A percentile compares a stretch with the other conserved stretches of the same genome.
phyloP scores from a whole-genome alignment of 768 basidiomycete genomes.

The Mycena sanguinolenta region DNA sequence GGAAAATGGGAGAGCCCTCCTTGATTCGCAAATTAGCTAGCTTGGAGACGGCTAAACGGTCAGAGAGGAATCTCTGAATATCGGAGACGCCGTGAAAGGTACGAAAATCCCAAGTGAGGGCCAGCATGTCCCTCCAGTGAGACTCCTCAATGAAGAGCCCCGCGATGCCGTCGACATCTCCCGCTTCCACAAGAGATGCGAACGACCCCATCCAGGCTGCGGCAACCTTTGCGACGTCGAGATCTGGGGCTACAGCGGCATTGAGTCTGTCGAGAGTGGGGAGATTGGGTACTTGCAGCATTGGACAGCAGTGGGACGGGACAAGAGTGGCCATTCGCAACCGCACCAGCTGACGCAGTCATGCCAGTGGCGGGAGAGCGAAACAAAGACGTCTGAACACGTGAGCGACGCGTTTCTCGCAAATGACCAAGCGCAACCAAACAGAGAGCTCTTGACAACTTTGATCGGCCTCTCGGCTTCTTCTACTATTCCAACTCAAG shows the following conservation, averaged over 20 bases:
- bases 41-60: conserved; percentile 53
- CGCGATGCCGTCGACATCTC: conserved; percentile 47
- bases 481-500: too few species aligned
- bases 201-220: conserved; percentile 47
- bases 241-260: conserved; percentile 35
- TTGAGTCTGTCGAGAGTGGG: conserved; percentile 46
- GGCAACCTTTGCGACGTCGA: conserved; percentile 41
- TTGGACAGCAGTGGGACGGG: neutral
- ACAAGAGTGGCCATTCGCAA: neutral
- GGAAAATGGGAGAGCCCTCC: conserved; percentile 28
- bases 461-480: too few species aligned
- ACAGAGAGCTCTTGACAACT: too few species aligned
- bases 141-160: conserved; percentile 52
- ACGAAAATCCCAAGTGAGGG: conserved; percentile 74
- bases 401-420: too few species aligned
- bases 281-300: conserved; percentile 27
- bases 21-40: conserved; percentile 41
- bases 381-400: too few species aligned
- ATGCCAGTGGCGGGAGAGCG: too few species aligned
- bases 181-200: conserved; percentile 25
- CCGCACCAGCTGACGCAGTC: too few species aligned
- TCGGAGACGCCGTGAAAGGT: conserved; percentile 61
- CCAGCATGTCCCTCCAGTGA: conserved; percentile 73
- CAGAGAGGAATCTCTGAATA: conserved; percentile 60
- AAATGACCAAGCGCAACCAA: too few species aligned